Percentiles rank a stretch among this genome's conserved stretches.
Conservation (phyloP, 2,329 filamentous ascomycete genomes). For the Macrophomina phaseolina region DNA sequence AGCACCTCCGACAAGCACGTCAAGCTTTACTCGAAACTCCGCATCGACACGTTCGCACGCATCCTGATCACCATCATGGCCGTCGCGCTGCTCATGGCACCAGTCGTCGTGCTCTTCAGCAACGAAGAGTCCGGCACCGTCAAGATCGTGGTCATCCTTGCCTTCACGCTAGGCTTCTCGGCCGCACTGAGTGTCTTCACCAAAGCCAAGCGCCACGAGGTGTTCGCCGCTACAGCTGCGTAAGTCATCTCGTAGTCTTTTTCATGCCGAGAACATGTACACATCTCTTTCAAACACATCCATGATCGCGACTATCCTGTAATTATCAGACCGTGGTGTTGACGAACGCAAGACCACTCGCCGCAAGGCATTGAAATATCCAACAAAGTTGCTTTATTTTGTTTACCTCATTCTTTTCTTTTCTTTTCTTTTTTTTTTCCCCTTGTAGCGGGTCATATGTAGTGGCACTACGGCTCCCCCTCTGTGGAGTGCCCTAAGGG, state of each 20-base stretch:
- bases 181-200: conserved; percentile 32
- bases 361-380: too few species aligned
- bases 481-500: too few species aligned
- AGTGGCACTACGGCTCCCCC: too few species aligned
- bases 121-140: conserved; percentile 27
- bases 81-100: conserved; percentile 33
- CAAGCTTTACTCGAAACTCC: conserved; percentile 30
- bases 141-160: conserved; percentile 31
- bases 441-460: too few species aligned
- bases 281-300: too few species aligned
- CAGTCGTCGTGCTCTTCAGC: conserved; percentile 32
- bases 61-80: conserved; percentile 34
- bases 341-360: too few species aligned
- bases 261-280: too few species aligned
- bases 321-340: background rate
- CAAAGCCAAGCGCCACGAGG: conserved; percentile 32
- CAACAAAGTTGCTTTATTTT: background rate
- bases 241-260: conserved; percentile 25
- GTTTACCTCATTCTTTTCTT: background rate
- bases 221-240: conserved; percentile 36
- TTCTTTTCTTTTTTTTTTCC: background rate
- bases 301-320: background rate
- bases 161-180: conserved; percentile 33
- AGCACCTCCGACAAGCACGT: conserved; percentile 29
- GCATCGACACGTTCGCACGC: conserved; percentile 31